These are phyloP conservation scores for Moricandia moricandioides DNA, from an alignment of 345 rosid genomes.

Conservation along the genomic window DNA sequence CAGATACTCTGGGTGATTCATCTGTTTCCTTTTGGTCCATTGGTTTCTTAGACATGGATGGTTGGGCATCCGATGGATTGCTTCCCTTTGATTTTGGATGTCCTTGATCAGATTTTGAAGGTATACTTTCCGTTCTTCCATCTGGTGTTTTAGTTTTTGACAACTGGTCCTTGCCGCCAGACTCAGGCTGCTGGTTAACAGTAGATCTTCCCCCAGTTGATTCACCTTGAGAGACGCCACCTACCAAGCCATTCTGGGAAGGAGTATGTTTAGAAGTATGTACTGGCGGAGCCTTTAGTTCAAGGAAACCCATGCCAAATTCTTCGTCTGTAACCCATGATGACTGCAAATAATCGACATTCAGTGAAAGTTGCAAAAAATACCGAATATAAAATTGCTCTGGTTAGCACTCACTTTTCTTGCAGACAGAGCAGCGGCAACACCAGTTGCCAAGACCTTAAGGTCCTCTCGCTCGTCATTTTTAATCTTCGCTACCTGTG, in stretches of 20 bases:
- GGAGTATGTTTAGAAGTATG: conserved; percentile 54
- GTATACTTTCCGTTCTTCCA: conserved; percentile 61
- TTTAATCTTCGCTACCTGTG: conserved; percentile 88
- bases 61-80: conserved; percentile 56
- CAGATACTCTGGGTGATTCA: conserved; percentile 48
- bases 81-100: conserved; percentile 58
- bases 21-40: conserved; percentile 57
- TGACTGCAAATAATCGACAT: conserved; percentile 53
- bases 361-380: conserved; percentile 15
- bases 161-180: conserved; percentile 63
- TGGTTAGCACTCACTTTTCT: conserved; percentile 67
- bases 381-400: conserved; percentile 12
- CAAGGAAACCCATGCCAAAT: conserved; percentile 98
- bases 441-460: conserved; percentile 97
- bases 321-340: conserved; percentile 99
- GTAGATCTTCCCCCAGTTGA: conserved; percentile 48
- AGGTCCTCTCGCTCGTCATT: conserved; percentile 98
- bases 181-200: conserved; percentile 54
- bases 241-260: conserved; percentile 52
- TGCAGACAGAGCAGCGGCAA: conserved; percentile 95
- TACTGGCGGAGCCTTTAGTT: conserved; percentile 70
- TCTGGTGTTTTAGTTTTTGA: conserved; percentile 62
- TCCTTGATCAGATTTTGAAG: conserved; percentile 62
- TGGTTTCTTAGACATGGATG: conserved; percentile 37
- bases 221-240: conserved; percentile 55